Evolutionary conservation across 805 yeast species (phyloP), one percentile per base, ranked within the genome.

Genomic region (Kuraishia hungarica): DNA sequence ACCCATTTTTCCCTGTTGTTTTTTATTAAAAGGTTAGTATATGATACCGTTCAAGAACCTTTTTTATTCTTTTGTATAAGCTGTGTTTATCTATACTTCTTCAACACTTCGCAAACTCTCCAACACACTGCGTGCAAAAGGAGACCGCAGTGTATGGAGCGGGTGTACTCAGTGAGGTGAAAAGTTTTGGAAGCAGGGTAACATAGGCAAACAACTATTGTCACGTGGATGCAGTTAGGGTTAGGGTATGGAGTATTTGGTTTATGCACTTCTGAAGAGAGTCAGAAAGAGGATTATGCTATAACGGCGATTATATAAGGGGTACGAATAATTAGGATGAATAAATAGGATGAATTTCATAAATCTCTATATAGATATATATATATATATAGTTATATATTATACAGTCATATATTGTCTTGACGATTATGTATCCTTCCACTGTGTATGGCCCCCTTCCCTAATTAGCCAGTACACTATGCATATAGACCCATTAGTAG

Each of bases 1-100:
- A 86, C 99, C 98, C 99, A 93, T 88, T 78, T 69, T 80, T 54
- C 54, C 51, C 54, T 54, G 26, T 20, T 20, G 13, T 20, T 46
- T 20, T 46, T 6, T 10, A 22, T 13, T 46, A 22, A 5, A n/a
- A 22, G 4, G 22, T 46, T 46, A 22, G 24, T 20, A 46, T 19
- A 46, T 19, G 49, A 46, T 20, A 22, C 49, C 7, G n/a, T 20
- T 7, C 22, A 20, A 46, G 13, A 11, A 46, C 10, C 7, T 13
- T 46, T 46, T 46, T 20, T 20, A 3, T 13, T 19, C 49, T 46
- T 46, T n/a, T 46, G 19, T 3, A 46, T 20, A 20, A 46, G 15
- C 19, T 10, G 3, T n/a, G 13, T 20, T 8, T 13, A 20, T n/a
- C 22, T 46, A 46, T 43, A 5, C 6, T 17, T 35, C 11, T 35